A percentile compares a stretch with the other conserved stretches of the same genome.
These are phyloP conservation scores for Candida maltosa DNA, from an alignment of 805 yeast species.

Conservation along the genomic window DNA sequence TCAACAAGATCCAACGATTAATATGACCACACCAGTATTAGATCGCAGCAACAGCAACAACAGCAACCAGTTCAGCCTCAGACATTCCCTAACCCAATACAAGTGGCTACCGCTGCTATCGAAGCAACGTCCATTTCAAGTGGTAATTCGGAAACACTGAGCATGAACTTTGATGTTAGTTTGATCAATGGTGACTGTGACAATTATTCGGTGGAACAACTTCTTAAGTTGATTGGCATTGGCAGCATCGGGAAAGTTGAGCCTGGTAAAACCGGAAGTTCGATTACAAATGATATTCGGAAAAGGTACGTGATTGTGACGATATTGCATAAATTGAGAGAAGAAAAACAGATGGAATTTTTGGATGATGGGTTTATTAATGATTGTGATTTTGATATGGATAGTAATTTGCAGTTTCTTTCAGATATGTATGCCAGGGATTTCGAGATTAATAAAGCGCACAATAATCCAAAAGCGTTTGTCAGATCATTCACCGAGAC, in stretches of 20 bases:
- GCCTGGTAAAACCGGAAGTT: slow-evolving; percentile 3
- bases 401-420: slow-evolving; percentile 37
- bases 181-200: slow-evolving; percentile 40
- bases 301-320: slow-evolving; percentile 32
- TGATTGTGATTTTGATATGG: slow-evolving; percentile 39
- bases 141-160: slow-evolving; percentile 18
- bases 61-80: no score
- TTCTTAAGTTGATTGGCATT: slow-evolving; percentile 32
- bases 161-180: no score
- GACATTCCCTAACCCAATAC: slow-evolving; percentile 3
- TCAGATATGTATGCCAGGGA: slow-evolving; percentile 39
- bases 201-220: slow-evolving; percentile 31
- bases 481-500: slow-evolving; percentile 42
- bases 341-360: slow-evolving; percentile 31
- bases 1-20: neutral
- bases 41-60: no score
- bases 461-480: slow-evolving; percentile 29
- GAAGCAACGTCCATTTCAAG: slow-evolving; percentile 14
- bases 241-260: slow-evolving; percentile 10
- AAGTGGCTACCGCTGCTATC: slow-evolving; percentile 9
- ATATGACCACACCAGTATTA: neutral
- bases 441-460: slow-evolving; percentile 20
- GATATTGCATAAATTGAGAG: slow-evolving; percentile 34
- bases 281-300: slow-evolving; percentile 29
- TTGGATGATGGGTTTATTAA: slow-evolving; percentile 24